phyloP scores from a whole-genome alignment of 208 protist genomes.

The Porcisia deanei region DNA sequence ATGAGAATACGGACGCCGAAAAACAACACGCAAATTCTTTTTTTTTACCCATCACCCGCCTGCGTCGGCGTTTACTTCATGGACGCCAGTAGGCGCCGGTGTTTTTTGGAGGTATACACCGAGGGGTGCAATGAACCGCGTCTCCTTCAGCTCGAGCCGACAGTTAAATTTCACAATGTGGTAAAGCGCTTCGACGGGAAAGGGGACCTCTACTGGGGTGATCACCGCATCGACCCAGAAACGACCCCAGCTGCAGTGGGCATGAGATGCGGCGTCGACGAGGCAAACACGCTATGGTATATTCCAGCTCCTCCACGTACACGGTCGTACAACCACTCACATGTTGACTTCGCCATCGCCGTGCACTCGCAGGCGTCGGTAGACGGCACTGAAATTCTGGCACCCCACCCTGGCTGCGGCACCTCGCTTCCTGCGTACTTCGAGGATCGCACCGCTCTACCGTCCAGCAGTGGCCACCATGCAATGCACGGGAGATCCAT shows the following conservation, averaged over 20 bases:
- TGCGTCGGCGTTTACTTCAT: neutral
- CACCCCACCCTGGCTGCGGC: neutral
- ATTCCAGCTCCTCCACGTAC: constrained; percentile 4
- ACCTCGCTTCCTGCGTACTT: constrained; percentile 22
- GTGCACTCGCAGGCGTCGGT: neutral
- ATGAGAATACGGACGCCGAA: too few relatives aligned
- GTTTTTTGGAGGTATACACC: constrained; percentile 39
- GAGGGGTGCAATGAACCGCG: constrained; percentile 28
- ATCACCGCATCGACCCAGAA: constrained; percentile 17
- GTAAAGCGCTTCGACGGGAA: constrained; percentile 25
- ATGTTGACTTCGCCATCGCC: constrained; percentile 11
- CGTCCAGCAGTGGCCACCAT: neutral
- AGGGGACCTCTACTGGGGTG: constrained; percentile 43
- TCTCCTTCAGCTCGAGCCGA: constrained; percentile 49
- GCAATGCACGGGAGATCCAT: neutral
- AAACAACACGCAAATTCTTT: neutral
- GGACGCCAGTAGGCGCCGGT: constrained; percentile 25
- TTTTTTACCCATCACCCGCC: neutral
- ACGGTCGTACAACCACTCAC: too few relatives aligned
- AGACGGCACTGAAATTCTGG: neutral
- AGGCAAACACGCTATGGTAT: constrained; percentile 39
- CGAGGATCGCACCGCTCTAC: neutral
- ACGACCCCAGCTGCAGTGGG: constrained; percentile 31
- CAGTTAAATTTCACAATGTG: constrained; percentile 54
- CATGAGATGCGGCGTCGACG: constrained; percentile 43